Percentiles rank a stretch among this genome's conserved stretches.
phyloP scores from a whole-genome alignment of 2,329 filamentous ascomycete species.

The Fusarium sp. region DNA sequence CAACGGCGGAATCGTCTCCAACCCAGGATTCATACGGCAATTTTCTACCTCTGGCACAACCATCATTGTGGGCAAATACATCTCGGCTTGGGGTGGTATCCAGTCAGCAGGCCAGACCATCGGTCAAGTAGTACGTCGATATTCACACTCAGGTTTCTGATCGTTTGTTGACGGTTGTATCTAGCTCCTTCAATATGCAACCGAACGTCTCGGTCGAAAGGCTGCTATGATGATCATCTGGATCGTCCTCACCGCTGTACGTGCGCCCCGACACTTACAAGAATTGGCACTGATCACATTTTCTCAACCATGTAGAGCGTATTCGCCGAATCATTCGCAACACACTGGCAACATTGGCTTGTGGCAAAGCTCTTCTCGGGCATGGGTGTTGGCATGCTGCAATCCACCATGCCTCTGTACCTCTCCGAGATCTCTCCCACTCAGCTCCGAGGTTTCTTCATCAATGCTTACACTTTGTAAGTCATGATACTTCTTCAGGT shows the following conservation, averaged over 20 bases:
- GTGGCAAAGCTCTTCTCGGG: neutral
- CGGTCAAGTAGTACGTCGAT: neutral
- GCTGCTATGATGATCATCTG: neutral
- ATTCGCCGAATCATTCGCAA: neutral
- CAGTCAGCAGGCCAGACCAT: neutral
- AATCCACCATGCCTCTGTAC: neutral
- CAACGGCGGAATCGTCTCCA: neutral
- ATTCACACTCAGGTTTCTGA: accelerated
- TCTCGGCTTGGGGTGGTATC: neutral
- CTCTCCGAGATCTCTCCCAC: neutral
- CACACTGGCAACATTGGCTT: neutral
- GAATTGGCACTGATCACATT: neutral
- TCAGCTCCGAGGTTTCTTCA: neutral
- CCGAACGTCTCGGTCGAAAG: neutral
- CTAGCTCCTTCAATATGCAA: neutral
- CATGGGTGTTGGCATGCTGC: neutral
- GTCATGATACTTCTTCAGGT: neutral
- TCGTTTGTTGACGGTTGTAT: accelerated
- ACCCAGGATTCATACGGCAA: neutral
- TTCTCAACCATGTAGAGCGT: neutral
- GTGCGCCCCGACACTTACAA: neutral
- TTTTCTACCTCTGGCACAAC: neutral
- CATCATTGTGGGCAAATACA: neutral
- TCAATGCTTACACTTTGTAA: neutral
- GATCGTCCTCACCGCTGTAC: neutral